A percentile compares a stretch with the other conserved stretches of the same genome.
phyloP scores from a whole-genome alignment of 1,284 basidiomycete species.

The Mrakiaceae sp. region DNA sequence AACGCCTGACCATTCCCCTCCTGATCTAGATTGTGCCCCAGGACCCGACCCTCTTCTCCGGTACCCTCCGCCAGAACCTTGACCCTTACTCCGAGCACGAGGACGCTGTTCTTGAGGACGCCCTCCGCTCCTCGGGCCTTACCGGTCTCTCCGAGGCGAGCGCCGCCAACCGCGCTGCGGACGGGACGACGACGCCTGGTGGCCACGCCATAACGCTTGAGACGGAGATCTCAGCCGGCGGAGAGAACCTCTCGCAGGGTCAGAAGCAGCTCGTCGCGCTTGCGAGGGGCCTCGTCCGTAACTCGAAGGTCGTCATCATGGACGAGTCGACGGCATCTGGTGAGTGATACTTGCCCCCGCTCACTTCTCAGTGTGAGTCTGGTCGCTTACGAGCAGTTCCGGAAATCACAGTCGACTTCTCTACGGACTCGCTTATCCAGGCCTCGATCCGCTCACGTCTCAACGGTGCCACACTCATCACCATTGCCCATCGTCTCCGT shows the following conservation, averaged over 20 bases:
- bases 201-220: conserved; percentile 14
- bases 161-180: background rate
- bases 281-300: conserved; percentile 43
- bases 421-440: conserved; percentile 40
- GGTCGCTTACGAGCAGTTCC: background rate
- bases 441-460: conserved; percentile 38
- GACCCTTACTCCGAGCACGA: conserved; percentile 44
- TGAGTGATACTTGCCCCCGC: background rate
- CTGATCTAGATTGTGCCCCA: conserved; percentile 2
- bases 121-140: conserved; percentile 8
- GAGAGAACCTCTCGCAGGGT: conserved; percentile 52
- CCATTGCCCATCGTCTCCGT: conserved; percentile 37
- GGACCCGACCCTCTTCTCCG: conserved; percentile 46
- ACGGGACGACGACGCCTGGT: conserved; percentile 16
- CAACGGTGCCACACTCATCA: conserved; percentile 36
- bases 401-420: conserved; percentile 22
- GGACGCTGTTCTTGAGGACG: conserved; percentile 10
- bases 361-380: background rate
- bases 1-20: background rate
- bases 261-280: conserved; percentile 54
- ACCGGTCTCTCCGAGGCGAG: background rate
- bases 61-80: conserved; percentile 67
- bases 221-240: conserved; percentile 13
- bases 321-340: conserved; percentile 36
- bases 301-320: conserved; percentile 42